Evolutionary conservation across 2,329 filamentous ascomycete species (phyloP), one percentile per base, ranked within the genome.

Genomic region (Penicillium brasilianum): DNA sequence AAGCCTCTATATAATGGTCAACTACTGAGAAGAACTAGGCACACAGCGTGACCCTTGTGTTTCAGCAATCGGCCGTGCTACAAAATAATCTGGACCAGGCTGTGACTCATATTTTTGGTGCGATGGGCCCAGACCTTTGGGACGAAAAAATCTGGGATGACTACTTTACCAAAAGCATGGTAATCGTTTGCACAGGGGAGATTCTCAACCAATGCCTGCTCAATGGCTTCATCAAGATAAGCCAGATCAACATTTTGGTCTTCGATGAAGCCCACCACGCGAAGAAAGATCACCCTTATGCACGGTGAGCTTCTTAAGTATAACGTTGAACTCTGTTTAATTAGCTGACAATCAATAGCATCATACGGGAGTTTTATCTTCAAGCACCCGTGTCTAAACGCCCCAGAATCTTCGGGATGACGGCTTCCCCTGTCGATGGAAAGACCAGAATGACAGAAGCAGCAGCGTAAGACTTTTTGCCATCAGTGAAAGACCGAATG

Each of bases 211-310:
- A 91, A 63, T 92, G 90, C 68, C 84, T 99, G 2, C 85, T 88
- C 65, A 90, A 90, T 69, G 89, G 90, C 0, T 96, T 92, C 76
- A 85, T 97, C 61, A 85, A 77, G 10, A 97, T 99, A 80, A 81
- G 86, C 18, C 87, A 90, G 68, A 92, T 98, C 75, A 98, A 94
- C 71, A 84, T 99, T 1, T 82, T 99, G 39, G 88, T 98, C 61
- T 97, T 99, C 66, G 95, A 99, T 71, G 95, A 99, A 77, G 95
- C 93, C 6, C 95, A 99, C 71, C 95, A 98, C 72, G 88, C 94
- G 0, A 99, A 99, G 78, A 96, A 94, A 74, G 90, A 93, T 55
- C 95, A 99, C 71, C 85, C 92, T 0, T 99, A 97, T 72, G 92
- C 94, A 20, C 85, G 87, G 82, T 83, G 63, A 57, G 72, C 59